Percentiles rank a stretch among this genome's conserved stretches.
Conservation (phyloP, 306 rosid genomes). For the Fragaria nilgerrensis region DNA sequence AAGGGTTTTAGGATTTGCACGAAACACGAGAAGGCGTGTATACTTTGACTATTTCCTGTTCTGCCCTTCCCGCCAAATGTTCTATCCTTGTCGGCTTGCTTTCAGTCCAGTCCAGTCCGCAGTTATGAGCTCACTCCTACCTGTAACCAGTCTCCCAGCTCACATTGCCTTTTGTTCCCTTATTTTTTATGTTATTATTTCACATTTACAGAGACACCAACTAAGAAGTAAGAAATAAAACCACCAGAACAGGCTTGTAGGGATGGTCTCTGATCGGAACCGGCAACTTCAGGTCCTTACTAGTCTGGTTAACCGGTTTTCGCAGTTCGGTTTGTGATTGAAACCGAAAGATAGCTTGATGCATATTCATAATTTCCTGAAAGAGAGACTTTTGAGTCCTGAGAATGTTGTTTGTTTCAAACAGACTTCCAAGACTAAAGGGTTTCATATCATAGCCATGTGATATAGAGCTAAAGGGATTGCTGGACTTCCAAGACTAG, state of each 20-base stretch:
- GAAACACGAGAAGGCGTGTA: conserved; percentile 18
- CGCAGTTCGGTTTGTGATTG: too few relatives aligned
- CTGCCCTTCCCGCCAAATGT: conserved; percentile 2
- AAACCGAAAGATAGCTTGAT: too few relatives aligned
- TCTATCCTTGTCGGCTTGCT: not conserved
- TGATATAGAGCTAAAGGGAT: too few relatives aligned
- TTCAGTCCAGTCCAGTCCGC: conserved; percentile 4
- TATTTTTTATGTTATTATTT: not conserved
- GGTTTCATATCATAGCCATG: too few relatives aligned
- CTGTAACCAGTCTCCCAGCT: not conserved
- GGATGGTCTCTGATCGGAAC: not conserved
- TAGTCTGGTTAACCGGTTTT: too few relatives aligned
- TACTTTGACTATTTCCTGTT: conserved; percentile 5
- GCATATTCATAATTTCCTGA: too few relatives aligned
- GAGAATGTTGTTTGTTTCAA: too few relatives aligned
- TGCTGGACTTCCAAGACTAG: too few relatives aligned
- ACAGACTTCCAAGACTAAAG: too few relatives aligned
- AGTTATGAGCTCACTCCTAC: not conserved
- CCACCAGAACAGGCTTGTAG: not conserved
- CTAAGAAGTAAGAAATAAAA: not conserved
- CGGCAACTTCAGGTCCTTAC: not conserved
- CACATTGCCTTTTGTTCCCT: not conserved
- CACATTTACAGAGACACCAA: not conserved
- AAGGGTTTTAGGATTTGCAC: conserved; percentile 31
- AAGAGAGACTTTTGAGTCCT: too few relatives aligned